A percentile compares a stretch with the other conserved stretches of the same genome.
These are phyloP conservation scores for Cryptococcus deneoformans DNA, from an alignment of 1,284 basidiomycete species.

Conservation along the genomic window DNA sequence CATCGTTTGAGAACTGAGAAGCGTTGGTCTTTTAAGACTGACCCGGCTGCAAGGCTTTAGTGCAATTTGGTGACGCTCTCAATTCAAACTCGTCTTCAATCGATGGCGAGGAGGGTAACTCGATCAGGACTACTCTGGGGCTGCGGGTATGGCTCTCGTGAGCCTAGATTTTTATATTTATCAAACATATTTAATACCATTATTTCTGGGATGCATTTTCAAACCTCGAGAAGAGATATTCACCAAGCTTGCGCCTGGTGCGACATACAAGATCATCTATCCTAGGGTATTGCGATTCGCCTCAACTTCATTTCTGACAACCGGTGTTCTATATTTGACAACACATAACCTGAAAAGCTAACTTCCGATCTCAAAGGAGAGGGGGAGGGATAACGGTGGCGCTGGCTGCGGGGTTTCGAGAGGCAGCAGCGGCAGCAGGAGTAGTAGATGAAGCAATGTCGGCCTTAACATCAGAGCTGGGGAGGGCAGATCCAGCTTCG, in stretches of 20 bases:
- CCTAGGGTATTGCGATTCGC: no score
- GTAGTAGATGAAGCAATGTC: slow-evolving; percentile 8
- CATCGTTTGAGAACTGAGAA: not conserved
- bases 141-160: slow-evolving; percentile 42
- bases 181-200: slow-evolving; percentile 2
- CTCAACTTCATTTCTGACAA: no score
- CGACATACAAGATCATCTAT: not conserved
- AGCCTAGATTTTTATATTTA: slow-evolving; percentile 46
- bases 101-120: slow-evolving; percentile 42
- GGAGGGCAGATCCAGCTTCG: slow-evolving; percentile 13
- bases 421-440: slow-evolving; percentile 11
- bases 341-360: no score
- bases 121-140: slow-evolving; percentile 54
- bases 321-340: no score
- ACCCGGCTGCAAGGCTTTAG: slow-evolving; percentile 47
- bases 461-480: slow-evolving; percentile 12
- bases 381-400: slow-evolving; percentile 3
- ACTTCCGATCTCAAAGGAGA: not conserved
- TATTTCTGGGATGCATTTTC: not conserved
- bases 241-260: no score
- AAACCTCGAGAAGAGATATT: no score
- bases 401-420: slow-evolving; percentile 1
- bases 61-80: slow-evolving; percentile 53
- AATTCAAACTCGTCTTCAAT: slow-evolving; percentile 5
- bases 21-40: slow-evolving; percentile 2